Conservation (phyloP, 352 stramenopile species). For the Phytophthora cactorum region DNA sequence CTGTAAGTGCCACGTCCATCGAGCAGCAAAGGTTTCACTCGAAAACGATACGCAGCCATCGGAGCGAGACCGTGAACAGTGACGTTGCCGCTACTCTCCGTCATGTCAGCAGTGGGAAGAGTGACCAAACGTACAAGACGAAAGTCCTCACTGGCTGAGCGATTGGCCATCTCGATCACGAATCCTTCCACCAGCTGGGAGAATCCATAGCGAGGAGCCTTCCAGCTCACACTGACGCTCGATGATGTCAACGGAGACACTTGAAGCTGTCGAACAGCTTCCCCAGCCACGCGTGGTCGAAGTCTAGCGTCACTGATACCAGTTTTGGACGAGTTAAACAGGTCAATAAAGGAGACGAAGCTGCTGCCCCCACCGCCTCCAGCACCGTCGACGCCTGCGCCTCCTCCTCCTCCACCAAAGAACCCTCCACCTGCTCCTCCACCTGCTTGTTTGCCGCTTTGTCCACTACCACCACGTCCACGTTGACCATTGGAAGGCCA, state of each 20-base stretch:
- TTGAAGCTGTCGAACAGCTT: slow-evolving; percentile 36
- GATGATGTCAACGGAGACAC: slow-evolving; percentile 40
- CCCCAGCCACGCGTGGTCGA: slow-evolving; percentile 18
- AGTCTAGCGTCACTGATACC: slow-evolving; percentile 20
- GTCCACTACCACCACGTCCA: slow-evolving; percentile 58
- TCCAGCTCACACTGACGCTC: slow-evolving; percentile 48
- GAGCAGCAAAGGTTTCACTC: slow-evolving; percentile 54
- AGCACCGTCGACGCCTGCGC: slow-evolving; percentile 60
- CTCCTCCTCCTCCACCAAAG: slow-evolving; percentile 77
- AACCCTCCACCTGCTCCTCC: slow-evolving; percentile 79
- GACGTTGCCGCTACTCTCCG: slow-evolving; percentile 18
- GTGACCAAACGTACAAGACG: slow-evolving; percentile 43
- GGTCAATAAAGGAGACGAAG: slow-evolving; percentile 39
- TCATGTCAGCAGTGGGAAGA: slow-evolving; percentile 13
- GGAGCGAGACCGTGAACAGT: slow-evolving; percentile 37
- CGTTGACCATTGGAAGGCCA: slow-evolving; percentile 50
- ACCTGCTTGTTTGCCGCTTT: slow-evolving; percentile 79
- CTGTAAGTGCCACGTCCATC: slow-evolving; percentile 48
- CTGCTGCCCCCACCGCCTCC: slow-evolving; percentile 73
- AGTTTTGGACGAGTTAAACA: slow-evolving; percentile 27
- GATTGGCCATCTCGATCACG: slow-evolving; percentile 65
- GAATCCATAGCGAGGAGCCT: slow-evolving; percentile 45
- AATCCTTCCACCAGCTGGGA: slow-evolving; percentile 52
- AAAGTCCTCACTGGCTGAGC: slow-evolving; percentile 66
- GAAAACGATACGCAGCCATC: slow-evolving; percentile 56